Evolutionary conservation across 768 basidiomycete genomes (phyloP), one percentile per base, ranked within the genome.

Genomic region (Lactarius psammicola): DNA sequence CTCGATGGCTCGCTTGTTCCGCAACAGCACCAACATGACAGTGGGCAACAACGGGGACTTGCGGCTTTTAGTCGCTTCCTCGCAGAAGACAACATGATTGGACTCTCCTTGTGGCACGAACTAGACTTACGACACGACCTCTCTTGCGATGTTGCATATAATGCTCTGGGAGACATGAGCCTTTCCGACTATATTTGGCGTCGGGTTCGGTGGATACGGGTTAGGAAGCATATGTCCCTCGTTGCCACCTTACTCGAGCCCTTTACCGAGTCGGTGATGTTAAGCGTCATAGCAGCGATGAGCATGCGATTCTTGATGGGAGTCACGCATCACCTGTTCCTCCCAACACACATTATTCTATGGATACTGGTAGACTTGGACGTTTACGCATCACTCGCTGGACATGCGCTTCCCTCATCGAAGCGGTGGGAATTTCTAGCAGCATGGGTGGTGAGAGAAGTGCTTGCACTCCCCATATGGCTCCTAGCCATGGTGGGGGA

Each of bases 61-160:
- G 81, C 85, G 9, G 88, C 86, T 0, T 98, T 98, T 68, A 89
- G 88, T 0, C 86, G 88, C 15, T 98, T 89, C 77, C 83, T 98
- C 51, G 96, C 97, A 0, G 97, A 99, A 76, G 97, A 99, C 78
- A 98, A 98, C 78, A 96, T 93, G 92, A 96, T 99, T 64, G 97
- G 88, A 20, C 81, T 85, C 56, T 86, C 92, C 1, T 79, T 99
- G 15, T 98, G 95, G 97, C 93, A 98, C 74, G 93, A 98, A 74
- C 81, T 98, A 3, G 88, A 85, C 40, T 80, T 94, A 40, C 84
- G 91, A 55, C 97, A 99, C 73, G 89, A 93, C 64, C 82, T 98
- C 65, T 95, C 94, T 0, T 89, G 87, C 73, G 96, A 98, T 73
- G 87, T 96, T 61, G 95, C 90, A 1, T 84, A 86, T 54, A 97